These are phyloP conservation scores for Domatiomyces catenatus DNA, from an alignment of 2,329 filamentous ascomycete genomes.

Conservation along the genomic window DNA sequence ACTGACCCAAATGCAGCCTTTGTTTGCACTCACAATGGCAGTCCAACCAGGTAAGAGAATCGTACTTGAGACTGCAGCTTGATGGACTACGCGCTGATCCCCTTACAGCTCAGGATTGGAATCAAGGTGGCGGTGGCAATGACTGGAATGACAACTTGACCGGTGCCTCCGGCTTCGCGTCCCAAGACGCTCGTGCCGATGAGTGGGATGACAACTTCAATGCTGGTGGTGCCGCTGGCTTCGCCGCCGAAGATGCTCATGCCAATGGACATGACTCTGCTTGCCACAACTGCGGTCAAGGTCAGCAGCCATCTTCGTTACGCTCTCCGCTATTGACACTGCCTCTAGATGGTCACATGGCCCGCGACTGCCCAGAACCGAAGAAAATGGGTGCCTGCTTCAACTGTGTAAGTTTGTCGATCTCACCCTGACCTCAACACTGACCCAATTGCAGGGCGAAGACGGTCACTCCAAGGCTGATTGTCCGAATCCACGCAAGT, in stretches of 20 bases:
- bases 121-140: not conserved
- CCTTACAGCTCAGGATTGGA: not conserved
- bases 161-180: not conserved
- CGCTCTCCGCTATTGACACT: not conserved
- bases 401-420: conserved; percentile 23
- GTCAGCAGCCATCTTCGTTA: conserved; percentile 4
- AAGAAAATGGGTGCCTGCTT: conserved; percentile 28
- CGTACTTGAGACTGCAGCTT: not conserved
- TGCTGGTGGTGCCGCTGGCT: not conserved
- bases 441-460: conserved; percentile 18
- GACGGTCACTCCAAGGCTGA: conserved; percentile 30
- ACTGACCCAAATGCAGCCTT: not conserved
- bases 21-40: not conserved
- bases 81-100: not conserved
- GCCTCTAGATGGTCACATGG: conserved; percentile 18
- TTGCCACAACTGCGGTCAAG: conserved; percentile 16
- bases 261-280: conserved; percentile 5
- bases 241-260: conserved; percentile 1
- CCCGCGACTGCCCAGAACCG: conserved; percentile 29
- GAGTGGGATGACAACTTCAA: not conserved
- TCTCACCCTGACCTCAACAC: not conserved
- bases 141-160: not conserved
- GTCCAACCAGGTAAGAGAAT: not conserved
- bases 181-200: not conserved
- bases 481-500: conserved; percentile 32